Conservation (phyloP, 495 filamentous ascomycete species). For the Annulohypoxylon maeteangense region DNA sequence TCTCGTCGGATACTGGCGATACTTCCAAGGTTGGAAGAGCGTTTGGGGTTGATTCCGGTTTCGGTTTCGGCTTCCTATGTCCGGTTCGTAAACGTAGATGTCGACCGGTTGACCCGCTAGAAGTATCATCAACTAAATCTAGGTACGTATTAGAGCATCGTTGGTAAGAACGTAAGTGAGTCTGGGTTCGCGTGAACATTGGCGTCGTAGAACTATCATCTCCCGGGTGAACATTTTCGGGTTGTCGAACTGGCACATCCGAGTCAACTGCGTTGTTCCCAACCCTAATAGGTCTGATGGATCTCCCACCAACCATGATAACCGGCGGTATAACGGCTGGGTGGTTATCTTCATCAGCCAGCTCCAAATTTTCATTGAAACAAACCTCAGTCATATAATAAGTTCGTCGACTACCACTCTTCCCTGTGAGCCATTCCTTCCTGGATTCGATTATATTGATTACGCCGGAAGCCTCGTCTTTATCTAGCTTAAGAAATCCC, state of each 20-base stretch:
- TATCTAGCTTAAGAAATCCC: conserved; percentile 72
- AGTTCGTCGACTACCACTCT: conserved; percentile 70
- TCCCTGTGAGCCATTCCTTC: conserved; percentile 72
- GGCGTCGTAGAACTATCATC: conserved; percentile 54
- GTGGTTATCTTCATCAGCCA: neutral
- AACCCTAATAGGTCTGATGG: conserved; percentile 3
- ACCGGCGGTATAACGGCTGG: neutral
- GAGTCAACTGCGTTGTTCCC: conserved; percentile 53
- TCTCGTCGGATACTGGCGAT: conserved; percentile 50
- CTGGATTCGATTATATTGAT: conserved; percentile 75
- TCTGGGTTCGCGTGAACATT: conserved; percentile 66
- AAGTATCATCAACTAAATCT: conserved; percentile 71
- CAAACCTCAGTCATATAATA: conserved; percentile 72
- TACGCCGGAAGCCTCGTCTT: conserved; percentile 68
- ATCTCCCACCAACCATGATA: neutral
- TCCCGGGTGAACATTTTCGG: conserved; percentile 54
- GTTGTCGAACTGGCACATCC: conserved; percentile 51
- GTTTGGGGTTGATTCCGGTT: neutral
- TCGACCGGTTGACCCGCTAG: conserved; percentile 48
- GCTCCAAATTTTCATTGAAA: conserved; percentile 52
- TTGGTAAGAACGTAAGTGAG: conserved; percentile 69
- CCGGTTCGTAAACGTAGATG: conserved; percentile 66
- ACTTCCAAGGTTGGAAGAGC: conserved; percentile 4
- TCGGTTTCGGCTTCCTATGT: conserved; percentile 45
- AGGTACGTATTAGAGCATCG: conserved; percentile 67